A percentile compares a stretch with the other conserved stretches of the same genome.
Evolutionary conservation across 192 early-diverging fungal genomes (phyloP).

Genomic region (Geosiphon pyriformis): DNA sequence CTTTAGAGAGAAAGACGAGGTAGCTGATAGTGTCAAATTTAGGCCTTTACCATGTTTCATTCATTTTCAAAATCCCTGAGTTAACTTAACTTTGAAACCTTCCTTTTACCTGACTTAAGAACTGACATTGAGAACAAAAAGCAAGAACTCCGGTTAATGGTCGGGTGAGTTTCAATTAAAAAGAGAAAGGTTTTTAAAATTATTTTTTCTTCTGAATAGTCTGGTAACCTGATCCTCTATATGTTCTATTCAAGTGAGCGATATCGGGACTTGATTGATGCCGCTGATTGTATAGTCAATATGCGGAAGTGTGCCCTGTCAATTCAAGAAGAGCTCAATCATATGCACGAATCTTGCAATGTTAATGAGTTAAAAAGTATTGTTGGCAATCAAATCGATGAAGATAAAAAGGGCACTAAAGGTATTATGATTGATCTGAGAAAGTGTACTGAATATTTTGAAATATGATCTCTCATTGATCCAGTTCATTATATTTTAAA

Average conservation of each 20-base stretch:
- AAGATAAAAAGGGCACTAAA: conserved; percentile 38
- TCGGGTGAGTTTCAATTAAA: conserved; percentile 55
- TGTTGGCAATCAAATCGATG: conserved; percentile 35
- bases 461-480: too few species aligned
- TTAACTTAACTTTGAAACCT: not conserved
- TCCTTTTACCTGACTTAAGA: conserved; percentile 32
- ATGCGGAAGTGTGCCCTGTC: conserved; percentile 57
- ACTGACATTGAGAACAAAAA: conserved; percentile 75
- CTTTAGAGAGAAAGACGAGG: conserved; percentile 41
- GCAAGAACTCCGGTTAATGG: conserved; percentile 77
- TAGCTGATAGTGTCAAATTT: conserved; percentile 7
- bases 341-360: conserved; percentile 54
- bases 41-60: not conserved
- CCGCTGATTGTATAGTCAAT: conserved; percentile 69
- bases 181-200: too few species aligned
- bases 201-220: too few species aligned
- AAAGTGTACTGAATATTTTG: too few species aligned
- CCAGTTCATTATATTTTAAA: too few species aligned
- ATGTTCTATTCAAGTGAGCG: conserved; percentile 53
- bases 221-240: too few species aligned
- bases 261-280: conserved; percentile 80
- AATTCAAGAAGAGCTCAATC: conserved; percentile 52
- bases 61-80: not conserved
- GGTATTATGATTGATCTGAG: conserved; percentile 35
- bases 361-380: conserved; percentile 45